Percentiles rank a stretch among this genome's conserved stretches.
Conservation (phyloP, 2,329 filamentous ascomycete species). For the Stylonectria norvegica region DNA sequence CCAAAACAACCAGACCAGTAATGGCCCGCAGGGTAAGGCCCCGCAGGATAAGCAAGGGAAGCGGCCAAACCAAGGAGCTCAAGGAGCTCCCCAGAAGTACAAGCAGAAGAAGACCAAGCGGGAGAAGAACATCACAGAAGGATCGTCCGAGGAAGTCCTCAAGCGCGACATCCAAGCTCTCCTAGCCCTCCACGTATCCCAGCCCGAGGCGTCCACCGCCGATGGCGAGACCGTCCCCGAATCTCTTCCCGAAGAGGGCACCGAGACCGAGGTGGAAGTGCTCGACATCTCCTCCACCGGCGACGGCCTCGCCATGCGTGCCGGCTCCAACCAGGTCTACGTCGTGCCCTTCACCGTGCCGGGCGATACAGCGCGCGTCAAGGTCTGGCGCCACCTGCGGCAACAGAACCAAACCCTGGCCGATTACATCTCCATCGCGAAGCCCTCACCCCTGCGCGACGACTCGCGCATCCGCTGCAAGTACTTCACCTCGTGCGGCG, state of each 20-base stretch:
- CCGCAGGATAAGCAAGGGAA: slow-evolving; percentile 16
- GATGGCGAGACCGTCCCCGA: slow-evolving; percentile 30
- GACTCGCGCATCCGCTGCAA: slow-evolving; percentile 73
- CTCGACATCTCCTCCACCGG: slow-evolving; percentile 83
- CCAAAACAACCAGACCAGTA: not conserved
- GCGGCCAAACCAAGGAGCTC: slow-evolving; percentile 16
- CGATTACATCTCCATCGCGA: slow-evolving; percentile 76
- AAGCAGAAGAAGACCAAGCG: slow-evolving; percentile 54
- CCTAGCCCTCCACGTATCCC: slow-evolving; percentile 40
- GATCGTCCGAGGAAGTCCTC: slow-evolving; percentile 65
- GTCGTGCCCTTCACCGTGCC: slow-evolving; percentile 86
- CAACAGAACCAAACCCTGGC: slow-evolving; percentile 68
- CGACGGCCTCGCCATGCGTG: slow-evolving; percentile 77
- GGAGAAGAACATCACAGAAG: slow-evolving; percentile 58
- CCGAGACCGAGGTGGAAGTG: slow-evolving; percentile 80
- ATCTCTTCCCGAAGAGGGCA: slow-evolving; percentile 61
- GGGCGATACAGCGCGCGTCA: slow-evolving; percentile 75
- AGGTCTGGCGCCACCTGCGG: slow-evolving; percentile 69
- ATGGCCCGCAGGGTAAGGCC: slow-evolving; percentile 9
- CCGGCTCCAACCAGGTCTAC: slow-evolving; percentile 65
- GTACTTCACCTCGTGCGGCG: slow-evolving; percentile 85
- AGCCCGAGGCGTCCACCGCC: slow-evolving; percentile 24
- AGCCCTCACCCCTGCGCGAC: slow-evolving; percentile 71
- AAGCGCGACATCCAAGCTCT: slow-evolving; percentile 59
- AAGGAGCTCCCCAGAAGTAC: slow-evolving; percentile 23